A percentile compares a stretch with the other conserved stretches of the same genome.
Evolutionary conservation across 192 early-diverging fungal species (phyloP).

Genomic region (Coemansia sp.): DNA sequence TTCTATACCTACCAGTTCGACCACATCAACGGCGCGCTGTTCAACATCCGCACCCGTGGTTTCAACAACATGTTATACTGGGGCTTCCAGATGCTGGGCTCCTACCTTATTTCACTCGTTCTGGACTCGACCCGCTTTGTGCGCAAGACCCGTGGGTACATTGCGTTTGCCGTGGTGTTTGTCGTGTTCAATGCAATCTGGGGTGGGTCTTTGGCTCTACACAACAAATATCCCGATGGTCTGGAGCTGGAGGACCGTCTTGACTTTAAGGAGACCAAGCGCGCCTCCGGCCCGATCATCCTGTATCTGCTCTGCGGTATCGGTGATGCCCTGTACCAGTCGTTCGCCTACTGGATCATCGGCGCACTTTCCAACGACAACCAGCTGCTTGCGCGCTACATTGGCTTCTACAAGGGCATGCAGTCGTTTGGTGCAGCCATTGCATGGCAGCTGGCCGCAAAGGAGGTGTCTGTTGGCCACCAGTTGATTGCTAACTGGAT

Average conservation of each 20-base stretch:
- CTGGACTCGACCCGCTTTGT: constrained; percentile 56
- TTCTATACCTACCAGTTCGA: constrained; percentile 63
- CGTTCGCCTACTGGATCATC: constrained; percentile 73
- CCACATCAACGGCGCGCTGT: constrained; percentile 61
- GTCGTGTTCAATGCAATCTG: constrained; percentile 54
- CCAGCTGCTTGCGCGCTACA: constrained; percentile 60
- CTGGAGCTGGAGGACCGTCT: constrained; percentile 15
- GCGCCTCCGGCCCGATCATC: constrained; percentile 59
- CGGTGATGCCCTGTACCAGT: constrained; percentile 73
- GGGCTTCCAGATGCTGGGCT: constrained; percentile 67
- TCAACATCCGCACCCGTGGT: constrained; percentile 63
- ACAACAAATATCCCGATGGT: constrained; percentile 37
- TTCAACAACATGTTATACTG: constrained; percentile 74
- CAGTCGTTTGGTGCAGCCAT: constrained; percentile 68
- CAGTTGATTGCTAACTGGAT: constrained; percentile 52
- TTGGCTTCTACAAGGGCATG: constrained; percentile 81
- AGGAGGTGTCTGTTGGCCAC: constrained; percentile 27
- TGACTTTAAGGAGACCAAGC: constrained; percentile 29
- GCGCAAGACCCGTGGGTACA: constrained; percentile 60
- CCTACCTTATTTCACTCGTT: constrained; percentile 60
- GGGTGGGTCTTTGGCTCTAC: constrained; percentile 58
- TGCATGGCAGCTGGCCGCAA: constrained; percentile 62
- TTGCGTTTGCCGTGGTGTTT: constrained; percentile 49
- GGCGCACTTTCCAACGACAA: constrained; percentile 78
- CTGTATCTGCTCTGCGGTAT: constrained; percentile 69